Evolutionary conservation across 805 yeast species (phyloP).

Genomic region (Candida sanyiensis): DNA sequence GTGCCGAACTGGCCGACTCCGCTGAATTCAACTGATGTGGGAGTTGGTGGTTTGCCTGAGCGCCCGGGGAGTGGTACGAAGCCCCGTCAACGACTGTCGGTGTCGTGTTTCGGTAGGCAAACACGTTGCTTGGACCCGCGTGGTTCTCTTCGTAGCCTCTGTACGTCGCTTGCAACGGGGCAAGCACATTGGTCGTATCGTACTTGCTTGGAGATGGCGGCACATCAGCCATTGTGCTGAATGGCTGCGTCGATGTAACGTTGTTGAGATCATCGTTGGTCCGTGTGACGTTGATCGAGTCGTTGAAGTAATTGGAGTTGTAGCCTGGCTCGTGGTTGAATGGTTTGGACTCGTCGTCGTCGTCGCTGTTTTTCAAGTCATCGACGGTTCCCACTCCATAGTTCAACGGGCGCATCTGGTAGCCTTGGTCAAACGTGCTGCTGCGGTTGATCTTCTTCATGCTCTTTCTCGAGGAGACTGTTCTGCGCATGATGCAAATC

Average conservation of each 20-base stretch:
- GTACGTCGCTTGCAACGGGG: constrained; percentile 19
- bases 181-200: constrained; percentile 14
- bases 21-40: not conserved
- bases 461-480: constrained; percentile 37
- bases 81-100: constrained; percentile 4
- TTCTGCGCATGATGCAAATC: constrained; percentile 67
- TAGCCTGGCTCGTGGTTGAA: constrained; percentile 15
- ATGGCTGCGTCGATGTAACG: constrained; percentile 16
- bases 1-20: constrained; percentile 8
- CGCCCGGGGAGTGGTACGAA: too few relatives aligned
- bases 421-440: constrained; percentile 16
- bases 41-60: not conserved
- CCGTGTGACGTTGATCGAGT: constrained; percentile 12
- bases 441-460: constrained; percentile 12
- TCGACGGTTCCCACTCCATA: constrained; percentile 26
- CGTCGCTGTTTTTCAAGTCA: constrained; percentile 15
- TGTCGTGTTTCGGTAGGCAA: constrained; percentile 3
- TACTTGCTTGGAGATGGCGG: constrained; percentile 9
- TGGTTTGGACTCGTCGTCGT: constrained; percentile 16
- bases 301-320: constrained; percentile 9
- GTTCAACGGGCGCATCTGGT: constrained; percentile 23
- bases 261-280: constrained; percentile 17
- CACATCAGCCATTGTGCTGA: constrained; percentile 18
- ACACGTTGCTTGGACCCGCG: not conserved
- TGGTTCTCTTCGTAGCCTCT: constrained; percentile 18